Evolutionary conservation across 2,329 filamentous ascomycete genomes (phyloP), one percentile per base, ranked within the genome.

Genomic region (Chalaropsis thielavioides): DNA sequence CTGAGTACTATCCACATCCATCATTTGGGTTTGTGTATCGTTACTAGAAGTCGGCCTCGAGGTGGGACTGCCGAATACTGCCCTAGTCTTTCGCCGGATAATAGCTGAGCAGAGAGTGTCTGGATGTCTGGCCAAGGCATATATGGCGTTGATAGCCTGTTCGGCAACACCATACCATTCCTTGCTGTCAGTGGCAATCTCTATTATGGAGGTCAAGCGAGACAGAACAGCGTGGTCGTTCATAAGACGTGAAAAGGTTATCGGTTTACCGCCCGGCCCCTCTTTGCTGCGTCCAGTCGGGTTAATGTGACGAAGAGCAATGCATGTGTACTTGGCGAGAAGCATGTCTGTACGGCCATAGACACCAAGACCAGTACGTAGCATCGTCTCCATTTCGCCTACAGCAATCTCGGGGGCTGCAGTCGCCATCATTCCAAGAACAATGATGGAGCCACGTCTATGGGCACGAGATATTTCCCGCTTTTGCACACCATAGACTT

Each of bases 131-230:
- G 94, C 91, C 17, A 99, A 80, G 35, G 90, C 85, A 71, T 99
- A 99, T 61, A 99, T 96, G 60, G 94, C 94, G 69, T 89, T 89
- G 72, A 99, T 90, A 8, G 94, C 92, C 75, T 99, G 94, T 73
- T 99, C 95, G 22, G 94, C 92, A 54, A 97, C 86, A 2, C 94
- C 94, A 70, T 89, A 92, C 89, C 94, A 99, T 73, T 99, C 94
- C 72, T 95, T 94, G 76, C 87, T 95, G 67, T 95, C 87, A 0
- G 90, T 92, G 5, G 86, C 81, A 4, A 96, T 85, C 69, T 96
- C 90, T 19, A 88, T 86, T 71, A 97, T 92, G 22, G 88, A 85
- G 10, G 90, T 90, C 8, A 99, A 80, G 70, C 88, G 88, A 3
- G 81, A 78, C 35, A 96, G 79, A 19, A 97, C 88, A 8, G 92